Conservation (phyloP, 148 eudicot species). For the Rheum nobile region DNA sequence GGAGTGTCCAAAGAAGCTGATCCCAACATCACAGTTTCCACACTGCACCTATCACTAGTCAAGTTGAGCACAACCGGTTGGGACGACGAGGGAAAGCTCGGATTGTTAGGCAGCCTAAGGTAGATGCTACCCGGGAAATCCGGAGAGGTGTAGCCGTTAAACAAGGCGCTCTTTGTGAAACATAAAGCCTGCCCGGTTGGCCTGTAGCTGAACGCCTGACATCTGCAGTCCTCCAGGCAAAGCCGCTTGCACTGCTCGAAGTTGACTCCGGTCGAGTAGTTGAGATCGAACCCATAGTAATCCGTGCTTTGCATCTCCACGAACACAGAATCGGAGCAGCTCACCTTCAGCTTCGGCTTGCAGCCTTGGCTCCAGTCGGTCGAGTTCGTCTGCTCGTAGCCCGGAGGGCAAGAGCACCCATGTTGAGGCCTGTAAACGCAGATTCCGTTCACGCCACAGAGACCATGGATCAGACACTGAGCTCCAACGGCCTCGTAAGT, state of each 20-base stretch:
- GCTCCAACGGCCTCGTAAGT: slow-evolving; percentile 37
- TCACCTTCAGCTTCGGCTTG: slow-evolving; percentile 28
- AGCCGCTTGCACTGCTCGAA: slow-evolving; percentile 23
- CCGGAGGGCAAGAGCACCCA: slow-evolving; percentile 41
- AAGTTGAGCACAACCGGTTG: slow-evolving; percentile 11
- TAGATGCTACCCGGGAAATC: slow-evolving; percentile 24
- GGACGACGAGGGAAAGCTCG: slow-evolving; percentile 4
- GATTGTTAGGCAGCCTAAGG: slow-evolving; percentile 28
- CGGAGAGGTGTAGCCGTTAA: slow-evolving; percentile 24
- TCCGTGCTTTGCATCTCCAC: slow-evolving; percentile 35
- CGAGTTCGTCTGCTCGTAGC: slow-evolving; percentile 19
- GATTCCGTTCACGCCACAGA: slow-evolving; percentile 48
- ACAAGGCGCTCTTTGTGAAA: slow-evolving; percentile 34
- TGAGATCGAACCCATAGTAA: slow-evolving; percentile 45
- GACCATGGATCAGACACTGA: slow-evolving; percentile 37
- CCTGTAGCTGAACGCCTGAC: slow-evolving; percentile 40
- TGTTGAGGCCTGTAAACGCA: slow-evolving; percentile 33
- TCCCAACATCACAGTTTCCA: neutral
- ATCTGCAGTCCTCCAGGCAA: slow-evolving; percentile 34
- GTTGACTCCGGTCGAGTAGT: neutral
- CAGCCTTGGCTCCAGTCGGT: slow-evolving; percentile 52
- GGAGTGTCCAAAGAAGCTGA: slow-evolving; percentile 14
- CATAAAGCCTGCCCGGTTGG: slow-evolving; percentile 22
- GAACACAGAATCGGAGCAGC: slow-evolving; percentile 26
- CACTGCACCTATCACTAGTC: slow-evolving; percentile 16